Percentiles rank a stretch among this genome's conserved stretches.
These are phyloP conservation scores for Caryopteris hybrid DNA, from an alignment of 305 asterid species.

Conservation along the genomic window DNA sequence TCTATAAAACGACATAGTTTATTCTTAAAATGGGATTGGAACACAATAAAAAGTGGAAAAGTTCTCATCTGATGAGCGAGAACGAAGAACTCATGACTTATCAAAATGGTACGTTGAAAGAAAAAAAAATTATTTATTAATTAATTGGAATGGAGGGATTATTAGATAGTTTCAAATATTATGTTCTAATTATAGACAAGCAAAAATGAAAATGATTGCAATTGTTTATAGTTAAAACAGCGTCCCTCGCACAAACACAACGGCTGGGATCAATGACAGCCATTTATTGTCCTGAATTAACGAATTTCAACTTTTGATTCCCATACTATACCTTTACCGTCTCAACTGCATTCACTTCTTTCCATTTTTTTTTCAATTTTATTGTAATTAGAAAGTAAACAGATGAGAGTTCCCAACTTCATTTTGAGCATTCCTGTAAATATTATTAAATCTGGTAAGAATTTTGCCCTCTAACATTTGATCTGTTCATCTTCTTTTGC, in stretches of 20 bases:
- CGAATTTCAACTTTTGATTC: slow-evolving; percentile 8
- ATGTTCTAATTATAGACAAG: not conserved
- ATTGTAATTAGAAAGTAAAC: not conserved
- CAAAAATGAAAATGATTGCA: not conserved
- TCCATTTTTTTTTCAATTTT: not conserved
- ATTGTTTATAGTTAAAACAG: not conserved
- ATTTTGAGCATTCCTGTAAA: slow-evolving; percentile 18
- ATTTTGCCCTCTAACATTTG: not conserved
- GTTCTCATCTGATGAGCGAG: too few relatives aligned
- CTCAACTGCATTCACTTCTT: not conserved
- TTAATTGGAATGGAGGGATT: too few relatives aligned
- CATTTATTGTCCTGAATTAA: slow-evolving; percentile 7
- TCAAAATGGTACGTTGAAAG: too few relatives aligned
- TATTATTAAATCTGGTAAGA: slow-evolving; percentile 22
- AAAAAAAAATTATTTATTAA: too few relatives aligned
- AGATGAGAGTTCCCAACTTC: slow-evolving; percentile 11
- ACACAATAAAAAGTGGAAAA: too few relatives aligned
- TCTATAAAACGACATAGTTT: too few relatives aligned
- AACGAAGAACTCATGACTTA: too few relatives aligned
- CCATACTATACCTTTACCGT: not conserved
- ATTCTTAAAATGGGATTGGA: too few relatives aligned
- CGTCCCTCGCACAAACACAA: not conserved
- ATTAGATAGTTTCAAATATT: not conserved
- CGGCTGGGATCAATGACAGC: slow-evolving; percentile 11
- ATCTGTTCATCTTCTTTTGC: not conserved